Base-by-base conservation (phyloP, 345 rosid genomes). In the Euclidium syriacum region DNA sequence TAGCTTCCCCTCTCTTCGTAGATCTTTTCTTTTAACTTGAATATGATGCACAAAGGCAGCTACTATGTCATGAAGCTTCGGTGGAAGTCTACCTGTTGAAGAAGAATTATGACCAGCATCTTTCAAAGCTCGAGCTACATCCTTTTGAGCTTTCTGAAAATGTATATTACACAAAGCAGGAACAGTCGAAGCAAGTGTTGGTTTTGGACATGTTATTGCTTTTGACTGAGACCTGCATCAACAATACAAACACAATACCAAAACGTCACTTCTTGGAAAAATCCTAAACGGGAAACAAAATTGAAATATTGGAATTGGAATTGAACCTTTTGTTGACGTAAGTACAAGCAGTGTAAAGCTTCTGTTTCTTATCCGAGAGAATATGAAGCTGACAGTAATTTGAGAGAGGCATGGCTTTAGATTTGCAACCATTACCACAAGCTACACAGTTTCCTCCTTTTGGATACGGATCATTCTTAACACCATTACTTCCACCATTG, bases 341-440 rank as follows among this genome's bases (percentile, higher is more conserved):
- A 42, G 75, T 72, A 60, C 99, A 92, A 57, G 91, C 79, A 75
- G 79, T 89, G 82, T 94, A 94, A 33, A 94, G 90, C 85, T 79
- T 85, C 87, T 94, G 96, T 52, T 85, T 89, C 22, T 85, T 56
- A 83, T 94, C 99, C 9, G 81, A 79, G 22, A 94, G 80, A 29
- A 89, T 94, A 73, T 94, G 99, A 32, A 84, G 83, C 70, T 79
- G 87, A 58, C 99, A 92, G 67, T 83, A 92, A 20, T 80, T 83
- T 6, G 91, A 82, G 64, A 92, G 74, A 14, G 97, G 80, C 97
- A 89, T 94, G 9, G 97, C 85, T 68, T 85, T 89, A 18, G 79
- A 57, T 65, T 87, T 89, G 73, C 95, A 79, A 1, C 97, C 95
- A 14, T 56, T 70, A 27, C 74, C 74, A 81, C 68, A 79, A 56